These are phyloP conservation scores for Epichloe gansuensis DNA, from an alignment of 2,329 filamentous ascomycete genomes.

Conservation along the genomic window DNA sequence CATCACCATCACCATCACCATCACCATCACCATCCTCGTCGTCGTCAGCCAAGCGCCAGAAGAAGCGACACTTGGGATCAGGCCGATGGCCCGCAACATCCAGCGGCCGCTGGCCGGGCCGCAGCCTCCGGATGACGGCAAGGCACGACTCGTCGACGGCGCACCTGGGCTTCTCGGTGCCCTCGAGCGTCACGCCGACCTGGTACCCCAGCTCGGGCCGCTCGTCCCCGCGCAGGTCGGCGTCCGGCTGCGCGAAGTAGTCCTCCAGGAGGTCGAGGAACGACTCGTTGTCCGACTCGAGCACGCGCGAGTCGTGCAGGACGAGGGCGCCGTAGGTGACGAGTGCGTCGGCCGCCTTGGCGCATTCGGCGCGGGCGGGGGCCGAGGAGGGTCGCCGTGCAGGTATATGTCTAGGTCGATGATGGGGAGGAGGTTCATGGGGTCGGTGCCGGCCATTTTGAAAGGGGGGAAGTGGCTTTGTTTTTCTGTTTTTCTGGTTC, in stretches of 20 bases:
- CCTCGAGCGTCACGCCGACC: constrained; percentile 49
- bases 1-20: constrained; percentile 1
- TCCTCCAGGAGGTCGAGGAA: constrained; percentile 53
- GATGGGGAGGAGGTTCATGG: constrained; percentile 48
- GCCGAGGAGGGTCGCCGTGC: constrained; percentile 28
- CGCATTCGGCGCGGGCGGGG: constrained; percentile 37
- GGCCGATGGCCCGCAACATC: constrained; percentile 44
- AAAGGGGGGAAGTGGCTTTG: background rate
- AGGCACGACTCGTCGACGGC: constrained; percentile 50
- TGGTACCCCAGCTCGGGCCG: constrained; percentile 47
- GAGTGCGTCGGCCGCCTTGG: constrained; percentile 41
- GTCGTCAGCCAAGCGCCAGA: constrained; percentile 40
- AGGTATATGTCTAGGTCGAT: constrained; percentile 48
- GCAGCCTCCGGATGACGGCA: constrained; percentile 41
- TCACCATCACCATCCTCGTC: too few relatives aligned
- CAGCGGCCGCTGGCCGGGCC: constrained; percentile 42
- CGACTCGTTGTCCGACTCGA: constrained; percentile 39
- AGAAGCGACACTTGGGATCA: constrained; percentile 52
- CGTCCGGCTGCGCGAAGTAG: constrained; percentile 47
- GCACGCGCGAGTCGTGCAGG: constrained; percentile 47
- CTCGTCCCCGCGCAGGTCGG: constrained; percentile 36
- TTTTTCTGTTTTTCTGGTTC: background rate
- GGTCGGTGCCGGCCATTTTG: constrained; percentile 8
- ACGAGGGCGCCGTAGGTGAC: constrained; percentile 49
- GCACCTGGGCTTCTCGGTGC: constrained; percentile 52